Base-by-base conservation (phyloP, 2,329 filamentous ascomycete species). In the Neonectria ditissima region DNA sequence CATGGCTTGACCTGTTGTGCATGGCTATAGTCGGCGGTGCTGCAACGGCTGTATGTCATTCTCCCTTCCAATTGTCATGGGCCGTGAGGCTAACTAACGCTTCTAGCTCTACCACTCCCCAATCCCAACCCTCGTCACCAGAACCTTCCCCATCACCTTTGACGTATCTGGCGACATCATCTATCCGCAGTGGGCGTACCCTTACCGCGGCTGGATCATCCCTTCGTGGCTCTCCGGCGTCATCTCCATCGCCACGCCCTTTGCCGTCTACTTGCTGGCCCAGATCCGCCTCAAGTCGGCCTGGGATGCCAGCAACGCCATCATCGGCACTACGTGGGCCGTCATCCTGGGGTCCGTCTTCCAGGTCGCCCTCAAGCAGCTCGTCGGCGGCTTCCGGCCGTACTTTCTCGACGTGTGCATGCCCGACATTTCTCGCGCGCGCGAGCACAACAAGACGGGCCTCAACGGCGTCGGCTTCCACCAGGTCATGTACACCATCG, bases 341-440 rank as follows among this genome's bases (percentile, higher is more conserved):
- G 79, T 90, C 55, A 83, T 89, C 62, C 78, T 84, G 3, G 87
- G 86, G 0, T 82, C 87, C 0, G 81, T 90, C n/a, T 89, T 91
- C 73, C 88, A 91, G 69, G 87, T 91, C 65, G 84, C 88, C 68
- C 75, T 91, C 69, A 92, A 92, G 74, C 88, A 86, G 80, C 80
- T 91, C 6, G 86, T 91, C 50, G 89, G 89, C 5, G 89, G 88
- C 20, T 80, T 89, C 2, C 80, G 88, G 28, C 89, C 89, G 0
- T 85, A 89, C 69, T 91, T 91, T 75, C 84, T 91, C 47, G 82
- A 84, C 5, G 86, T 90, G 62, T 91, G 89, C 78, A 82, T 86
- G 72, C 90, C 89, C 0, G 82, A 84, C 59, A 76, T 84, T n/a
- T 80, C 81, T 1, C 77, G 76, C 0, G 78, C 78, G 7, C 72